phyloP scores from a whole-genome alignment of 805 yeast species.

The Starmera pachycereana region DNA sequence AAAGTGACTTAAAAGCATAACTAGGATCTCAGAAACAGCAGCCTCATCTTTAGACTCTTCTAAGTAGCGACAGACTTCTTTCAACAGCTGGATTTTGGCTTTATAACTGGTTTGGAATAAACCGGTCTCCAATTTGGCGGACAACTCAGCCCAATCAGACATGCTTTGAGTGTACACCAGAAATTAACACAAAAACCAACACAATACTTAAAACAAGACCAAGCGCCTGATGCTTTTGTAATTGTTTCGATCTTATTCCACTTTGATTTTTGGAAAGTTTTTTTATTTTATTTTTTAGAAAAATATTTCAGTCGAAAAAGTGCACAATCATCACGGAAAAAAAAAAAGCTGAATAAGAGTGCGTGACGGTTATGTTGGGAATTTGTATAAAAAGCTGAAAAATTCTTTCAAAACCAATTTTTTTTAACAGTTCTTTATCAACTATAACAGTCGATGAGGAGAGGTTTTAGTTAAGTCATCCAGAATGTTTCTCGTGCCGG shows the following conservation, averaged over 20 bases:
- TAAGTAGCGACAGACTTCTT: background rate
- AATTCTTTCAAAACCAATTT: constrained; percentile 1
- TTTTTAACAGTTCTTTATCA: constrained; percentile 26
- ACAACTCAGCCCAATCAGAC: constrained; percentile 13
- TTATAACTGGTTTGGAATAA: constrained; percentile 12
- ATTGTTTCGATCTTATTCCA: too few species aligned
- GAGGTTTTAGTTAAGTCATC: constrained; percentile 25
- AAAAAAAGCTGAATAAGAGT: background rate
- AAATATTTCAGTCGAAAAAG: too few species aligned
- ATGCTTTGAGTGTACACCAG: background rate
- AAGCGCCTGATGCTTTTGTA: too few species aligned
- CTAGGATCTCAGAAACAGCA: constrained; percentile 10
- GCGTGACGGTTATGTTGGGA: background rate
- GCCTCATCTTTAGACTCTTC: constrained; percentile 2
- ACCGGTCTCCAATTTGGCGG: constrained; percentile 12
- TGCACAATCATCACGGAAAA: too few species aligned
- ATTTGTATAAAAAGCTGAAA: background rate
- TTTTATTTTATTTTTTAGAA: too few species aligned
- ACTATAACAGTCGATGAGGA: constrained; percentile 54
- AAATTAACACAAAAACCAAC: too few species aligned
- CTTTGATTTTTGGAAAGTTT: too few species aligned
- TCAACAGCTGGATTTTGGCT: constrained; percentile 15
- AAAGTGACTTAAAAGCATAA: constrained; percentile 9
- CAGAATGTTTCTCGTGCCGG: constrained; percentile 24
- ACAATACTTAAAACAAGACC: too few species aligned